Evolutionary conservation across 176 grass and related monocot genomes (phyloP).

Genomic region (Eragrostis curvula): DNA sequence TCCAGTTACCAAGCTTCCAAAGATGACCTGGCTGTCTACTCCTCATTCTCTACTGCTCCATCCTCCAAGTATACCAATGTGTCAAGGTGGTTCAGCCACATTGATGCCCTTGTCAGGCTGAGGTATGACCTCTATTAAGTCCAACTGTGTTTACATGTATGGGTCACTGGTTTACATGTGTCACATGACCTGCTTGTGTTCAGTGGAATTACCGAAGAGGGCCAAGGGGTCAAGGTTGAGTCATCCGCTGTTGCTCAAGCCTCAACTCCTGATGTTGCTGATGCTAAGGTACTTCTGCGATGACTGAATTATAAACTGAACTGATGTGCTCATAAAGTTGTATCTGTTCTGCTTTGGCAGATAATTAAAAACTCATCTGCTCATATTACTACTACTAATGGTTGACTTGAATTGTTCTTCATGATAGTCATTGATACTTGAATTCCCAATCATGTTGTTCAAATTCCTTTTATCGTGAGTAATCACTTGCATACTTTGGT

Average conservation of each 20-base stretch:
- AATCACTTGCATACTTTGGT: not conserved
- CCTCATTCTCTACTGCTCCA: constrained; percentile 53
- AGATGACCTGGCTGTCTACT: constrained; percentile 88
- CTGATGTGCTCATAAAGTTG: not conserved
- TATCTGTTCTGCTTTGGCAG: not conserved
- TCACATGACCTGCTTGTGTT: not conserved
- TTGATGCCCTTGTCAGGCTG: constrained; percentile 91
- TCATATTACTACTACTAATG: not conserved
- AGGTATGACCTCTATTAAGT: constrained; percentile 42
- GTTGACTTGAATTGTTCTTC: not conserved
- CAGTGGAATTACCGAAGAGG: constrained; percentile 67
- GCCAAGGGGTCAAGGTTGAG: constrained; percentile 81
- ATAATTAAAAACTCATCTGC: not conserved
- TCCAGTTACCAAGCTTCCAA: constrained; percentile 95
- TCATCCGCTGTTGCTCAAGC: constrained; percentile 60
- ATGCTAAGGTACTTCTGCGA: constrained; percentile 50
- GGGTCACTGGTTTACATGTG: not conserved
- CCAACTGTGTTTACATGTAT: not conserved
- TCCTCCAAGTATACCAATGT: constrained; percentile 69
- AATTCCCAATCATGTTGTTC: not conserved
- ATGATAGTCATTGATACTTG: not conserved
- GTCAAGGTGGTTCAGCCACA: constrained; percentile 85
- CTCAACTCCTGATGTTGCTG: constrained; percentile 60
- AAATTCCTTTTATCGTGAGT: not conserved
- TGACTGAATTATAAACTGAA: not conserved